These are phyloP conservation scores for Blastobotrys serpentis DNA, from an alignment of 1,139 yeast genomes.

Conservation along the genomic window DNA sequence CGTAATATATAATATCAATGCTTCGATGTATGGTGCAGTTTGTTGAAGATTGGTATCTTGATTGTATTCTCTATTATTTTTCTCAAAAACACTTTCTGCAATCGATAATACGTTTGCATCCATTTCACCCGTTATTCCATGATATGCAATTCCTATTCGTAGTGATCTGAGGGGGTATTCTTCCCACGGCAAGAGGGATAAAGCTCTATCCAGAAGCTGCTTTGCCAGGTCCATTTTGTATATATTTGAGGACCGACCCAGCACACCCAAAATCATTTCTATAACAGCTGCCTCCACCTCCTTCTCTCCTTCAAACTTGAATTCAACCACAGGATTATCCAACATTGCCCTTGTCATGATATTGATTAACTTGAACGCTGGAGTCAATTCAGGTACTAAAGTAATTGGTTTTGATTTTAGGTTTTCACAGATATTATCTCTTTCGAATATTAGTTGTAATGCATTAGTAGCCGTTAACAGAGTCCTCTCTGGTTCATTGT, in stretches of 20 bases:
- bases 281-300: background rate
- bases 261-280: background rate
- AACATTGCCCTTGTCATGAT: conserved; percentile 9
- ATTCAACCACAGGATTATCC: background rate
- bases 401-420: background rate
- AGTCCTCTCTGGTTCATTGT: conserved; percentile 13
- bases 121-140: background rate
- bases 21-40: conserved; percentile 14
- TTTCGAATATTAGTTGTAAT: conserved; percentile 13
- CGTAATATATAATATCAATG: conserved; percentile 18
- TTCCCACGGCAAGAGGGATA: background rate
- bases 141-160: conserved; percentile 1
- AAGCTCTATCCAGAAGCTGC: background rate
- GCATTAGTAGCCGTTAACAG: conserved; percentile 13
- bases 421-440: conserved; percentile 11
- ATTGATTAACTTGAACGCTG: conserved; percentile 7
- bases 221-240: background rate
- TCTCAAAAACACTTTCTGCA: background rate
- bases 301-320: background rate
- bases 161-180: background rate
- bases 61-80: background rate
- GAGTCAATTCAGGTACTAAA: background rate
- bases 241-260: background rate
- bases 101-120: background rate
- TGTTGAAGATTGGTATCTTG: background rate